These are phyloP conservation scores for Haplosporangium gracile DNA, from an alignment of 192 early-diverging fungal genomes.

Conservation along the genomic window DNA sequence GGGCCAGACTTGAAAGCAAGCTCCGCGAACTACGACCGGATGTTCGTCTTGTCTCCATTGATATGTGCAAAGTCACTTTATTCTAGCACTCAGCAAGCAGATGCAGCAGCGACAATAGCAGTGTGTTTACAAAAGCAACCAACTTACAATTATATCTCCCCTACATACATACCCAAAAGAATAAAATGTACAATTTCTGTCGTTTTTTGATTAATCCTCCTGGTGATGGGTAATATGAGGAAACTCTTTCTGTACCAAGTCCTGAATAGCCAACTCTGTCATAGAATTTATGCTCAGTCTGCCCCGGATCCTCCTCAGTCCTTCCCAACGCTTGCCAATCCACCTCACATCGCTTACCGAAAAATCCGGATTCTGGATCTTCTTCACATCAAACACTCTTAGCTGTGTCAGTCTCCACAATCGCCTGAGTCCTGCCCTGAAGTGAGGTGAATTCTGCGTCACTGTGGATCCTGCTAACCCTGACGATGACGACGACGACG, in stretches of 20 bases:
- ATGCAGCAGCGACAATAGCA: too few relatives aligned
- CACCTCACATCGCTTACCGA: neutral
- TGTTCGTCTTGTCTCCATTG: constrained; percentile 5
- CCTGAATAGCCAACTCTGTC: neutral
- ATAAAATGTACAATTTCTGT: neutral
- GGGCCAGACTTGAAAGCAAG: neutral
- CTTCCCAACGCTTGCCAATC: neutral
- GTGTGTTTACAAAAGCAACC: too few relatives aligned
- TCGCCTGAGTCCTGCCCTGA: neutral
- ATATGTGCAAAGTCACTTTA: constrained; percentile 1
- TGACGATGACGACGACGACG: neutral
- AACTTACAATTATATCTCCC: neutral
- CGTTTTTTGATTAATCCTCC: neutral
- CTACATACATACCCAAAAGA: neutral
- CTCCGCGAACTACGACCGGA: neutral
- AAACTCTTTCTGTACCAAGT: neutral
- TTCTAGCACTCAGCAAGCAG: neutral
- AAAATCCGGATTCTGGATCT: neutral
- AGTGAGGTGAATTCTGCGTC: neutral
- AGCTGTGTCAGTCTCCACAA: neutral
- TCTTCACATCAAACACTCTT: neutral
- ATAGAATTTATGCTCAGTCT: neutral
- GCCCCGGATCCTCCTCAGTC: neutral
- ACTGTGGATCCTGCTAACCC: neutral
- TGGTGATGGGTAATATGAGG: neutral